Conservation (phyloP, 1,139 yeast genomes). For the Protomyces pachydermus region DNA sequence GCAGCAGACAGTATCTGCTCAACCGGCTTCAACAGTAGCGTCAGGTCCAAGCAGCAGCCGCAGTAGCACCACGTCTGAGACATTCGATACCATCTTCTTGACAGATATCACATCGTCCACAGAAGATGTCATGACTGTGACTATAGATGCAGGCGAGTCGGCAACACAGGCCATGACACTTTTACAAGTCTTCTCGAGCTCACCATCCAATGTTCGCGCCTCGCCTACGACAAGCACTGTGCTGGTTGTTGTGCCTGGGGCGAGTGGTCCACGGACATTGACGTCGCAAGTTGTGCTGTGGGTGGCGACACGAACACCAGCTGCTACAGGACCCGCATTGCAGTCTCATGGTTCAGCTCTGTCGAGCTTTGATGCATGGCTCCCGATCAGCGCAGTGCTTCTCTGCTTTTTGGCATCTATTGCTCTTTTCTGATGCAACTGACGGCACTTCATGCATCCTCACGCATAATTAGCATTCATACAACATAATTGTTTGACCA, state of each 20-base stretch:
- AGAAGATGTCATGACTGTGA: neutral
- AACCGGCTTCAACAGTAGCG: neutral
- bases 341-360: neutral
- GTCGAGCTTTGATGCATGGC: too few species aligned
- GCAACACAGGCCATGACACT: neutral
- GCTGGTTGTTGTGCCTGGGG: slow-evolving; percentile 5
- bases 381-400: too few species aligned
- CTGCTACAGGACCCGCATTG: neutral
- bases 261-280: slow-evolving; percentile 3
- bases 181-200: neutral
- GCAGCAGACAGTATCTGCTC: neutral
- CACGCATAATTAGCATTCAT: too few species aligned
- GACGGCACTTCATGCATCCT: too few species aligned
- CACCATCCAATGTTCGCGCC: slow-evolving; percentile 5
- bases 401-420: too few species aligned
- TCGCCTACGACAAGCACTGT: neutral
- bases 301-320: slow-evolving; percentile 8
- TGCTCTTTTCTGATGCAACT: too few species aligned
- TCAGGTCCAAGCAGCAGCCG: neutral
- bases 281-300: slow-evolving; percentile 9
- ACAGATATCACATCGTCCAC: neutral
- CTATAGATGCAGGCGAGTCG: neutral
- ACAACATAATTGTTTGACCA: too few species aligned
- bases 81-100: neutral
- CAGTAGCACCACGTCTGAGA: neutral